Conservation (phyloP, 495 filamentous ascomycete species). For the Podospora bellae-mahoneyi region DNA sequence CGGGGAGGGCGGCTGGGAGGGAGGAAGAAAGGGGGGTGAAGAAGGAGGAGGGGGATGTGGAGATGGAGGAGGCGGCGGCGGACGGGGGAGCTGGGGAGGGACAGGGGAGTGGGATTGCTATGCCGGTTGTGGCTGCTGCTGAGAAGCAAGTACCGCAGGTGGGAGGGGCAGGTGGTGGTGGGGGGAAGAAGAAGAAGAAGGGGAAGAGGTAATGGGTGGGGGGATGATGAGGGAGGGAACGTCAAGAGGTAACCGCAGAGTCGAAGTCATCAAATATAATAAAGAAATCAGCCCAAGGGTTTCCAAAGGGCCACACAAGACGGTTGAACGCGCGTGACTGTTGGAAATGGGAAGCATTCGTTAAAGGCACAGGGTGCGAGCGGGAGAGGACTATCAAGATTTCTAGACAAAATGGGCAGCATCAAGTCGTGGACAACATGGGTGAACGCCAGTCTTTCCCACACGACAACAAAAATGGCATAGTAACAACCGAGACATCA, state of each 20-base stretch:
- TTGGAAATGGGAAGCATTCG: too few species aligned
- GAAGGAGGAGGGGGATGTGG: slow-evolving; percentile 42
- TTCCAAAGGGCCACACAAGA: too few species aligned
- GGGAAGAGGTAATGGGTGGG: slow-evolving; percentile 46
- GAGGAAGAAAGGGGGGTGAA: neutral
- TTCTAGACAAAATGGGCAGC: too few species aligned
- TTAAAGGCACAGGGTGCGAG: too few species aligned
- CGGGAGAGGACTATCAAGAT: too few species aligned
- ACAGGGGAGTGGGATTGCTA: slow-evolving; percentile 13
- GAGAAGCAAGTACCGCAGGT: neutral
- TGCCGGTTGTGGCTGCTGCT: slow-evolving; percentile 18
- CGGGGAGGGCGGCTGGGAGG: slow-evolving; percentile 61
- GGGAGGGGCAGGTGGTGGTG: slow-evolving; percentile 34
- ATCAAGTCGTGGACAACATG: too few species aligned
- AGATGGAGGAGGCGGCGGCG: slow-evolving; percentile 42
- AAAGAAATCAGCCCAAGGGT: too few species aligned
- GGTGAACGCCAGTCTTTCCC: too few species aligned
- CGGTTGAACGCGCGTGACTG: too few species aligned
- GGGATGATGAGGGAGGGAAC: too few species aligned
- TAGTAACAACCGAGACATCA: neutral
- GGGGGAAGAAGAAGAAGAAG: slow-evolving; percentile 56
- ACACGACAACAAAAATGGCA: neutral
- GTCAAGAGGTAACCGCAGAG: too few species aligned
- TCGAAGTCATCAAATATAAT: too few species aligned
- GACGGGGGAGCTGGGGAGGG: slow-evolving; percentile 18